Evolutionary conservation across 192 early-diverging fungal genomes (phyloP).

Genomic region (Piromyces sp.): DNA sequence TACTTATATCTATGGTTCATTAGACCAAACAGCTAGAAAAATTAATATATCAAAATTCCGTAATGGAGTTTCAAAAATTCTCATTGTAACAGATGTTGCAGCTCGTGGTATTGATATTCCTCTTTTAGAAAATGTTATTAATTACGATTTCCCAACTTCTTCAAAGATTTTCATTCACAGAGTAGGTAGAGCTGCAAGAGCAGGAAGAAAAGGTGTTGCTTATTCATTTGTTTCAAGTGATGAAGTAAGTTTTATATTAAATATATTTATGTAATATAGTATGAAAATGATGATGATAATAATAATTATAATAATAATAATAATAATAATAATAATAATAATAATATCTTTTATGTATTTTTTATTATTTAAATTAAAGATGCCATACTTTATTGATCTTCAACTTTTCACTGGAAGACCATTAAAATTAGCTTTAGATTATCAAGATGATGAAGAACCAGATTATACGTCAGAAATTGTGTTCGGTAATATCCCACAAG

Average conservation of each 20-base stretch:
- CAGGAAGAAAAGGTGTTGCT: constrained; percentile 81
- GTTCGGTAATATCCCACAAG: constrained; percentile 54
- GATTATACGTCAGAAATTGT: constrained; percentile 67
- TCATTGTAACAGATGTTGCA: constrained; percentile 96
- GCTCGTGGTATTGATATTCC: constrained; percentile 98
- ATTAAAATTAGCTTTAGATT: constrained; percentile 26
- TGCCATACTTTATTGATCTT: constrained; percentile 83
- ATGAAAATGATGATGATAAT: not conserved
- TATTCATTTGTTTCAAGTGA: constrained; percentile 74
- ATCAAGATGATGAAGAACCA: constrained; percentile 12
- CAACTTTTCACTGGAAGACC: constrained; percentile 78
- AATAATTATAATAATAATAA: not conserved
- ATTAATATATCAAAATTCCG: constrained; percentile 75
- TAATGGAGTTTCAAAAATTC: constrained; percentile 49
- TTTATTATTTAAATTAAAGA: too few relatives aligned
- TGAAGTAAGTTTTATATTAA: constrained; percentile 19
- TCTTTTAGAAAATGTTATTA: constrained; percentile 88
- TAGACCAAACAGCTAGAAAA: constrained; percentile 81
- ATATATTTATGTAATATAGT: not conserved
- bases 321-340: too few relatives aligned
- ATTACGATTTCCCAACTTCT: constrained; percentile 84
- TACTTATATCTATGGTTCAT: constrained; percentile 83
- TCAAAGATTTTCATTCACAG: constrained; percentile 94
- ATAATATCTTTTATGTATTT: too few relatives aligned
- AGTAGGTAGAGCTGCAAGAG: constrained; percentile 89